These are phyloP conservation scores for Andrographis paniculata DNA, from an alignment of 305 asterid species.

Conservation along the genomic window DNA sequence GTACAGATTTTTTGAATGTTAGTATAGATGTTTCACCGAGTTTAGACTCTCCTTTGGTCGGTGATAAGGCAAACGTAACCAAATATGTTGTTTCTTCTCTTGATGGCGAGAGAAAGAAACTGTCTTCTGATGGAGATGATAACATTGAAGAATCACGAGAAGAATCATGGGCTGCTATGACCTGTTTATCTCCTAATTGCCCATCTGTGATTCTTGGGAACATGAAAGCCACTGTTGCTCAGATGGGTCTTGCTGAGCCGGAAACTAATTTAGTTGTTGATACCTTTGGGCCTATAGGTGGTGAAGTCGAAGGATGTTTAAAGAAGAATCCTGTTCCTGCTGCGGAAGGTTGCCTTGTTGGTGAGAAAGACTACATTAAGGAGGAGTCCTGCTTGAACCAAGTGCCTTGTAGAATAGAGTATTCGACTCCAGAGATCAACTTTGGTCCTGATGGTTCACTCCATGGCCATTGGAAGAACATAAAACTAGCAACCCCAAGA, in stretches of 20 bases:
- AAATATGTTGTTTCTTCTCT: conserved; percentile 5
- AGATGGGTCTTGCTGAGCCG: conserved; percentile 22
- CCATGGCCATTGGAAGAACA: conserved; percentile 31
- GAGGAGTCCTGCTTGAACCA: conserved; percentile 21
- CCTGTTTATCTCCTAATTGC: conserved; percentile 22
- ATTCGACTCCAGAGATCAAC: conserved; percentile 21
- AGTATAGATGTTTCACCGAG: conserved; percentile 13
- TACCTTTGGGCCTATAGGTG: too few species aligned
- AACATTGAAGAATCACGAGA: conserved; percentile 21
- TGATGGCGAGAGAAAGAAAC: conserved; percentile 16
- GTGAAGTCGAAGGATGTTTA: conserved; percentile 13
- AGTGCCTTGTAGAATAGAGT: conserved; percentile 24
- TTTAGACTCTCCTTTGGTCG: conserved; percentile 20
- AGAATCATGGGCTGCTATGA: conserved; percentile 16
- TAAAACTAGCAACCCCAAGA: conserved; percentile 31
- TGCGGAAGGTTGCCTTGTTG: conserved; percentile 22
- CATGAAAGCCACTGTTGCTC: conserved; percentile 37
- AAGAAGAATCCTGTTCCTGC: conserved; percentile 26
- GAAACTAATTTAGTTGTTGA: too few species aligned
- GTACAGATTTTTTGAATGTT: conserved; percentile 21
- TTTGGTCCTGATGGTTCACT: conserved; percentile 23
- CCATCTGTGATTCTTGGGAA: conserved; percentile 30
- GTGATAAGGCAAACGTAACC: conserved; percentile 19
- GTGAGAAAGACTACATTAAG: conserved; percentile 20
- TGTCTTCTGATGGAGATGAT: conserved; percentile 17